Conservation (phyloP, 2,329 filamentous ascomycete genomes). For the Leptographium wingfieldii region DNA sequence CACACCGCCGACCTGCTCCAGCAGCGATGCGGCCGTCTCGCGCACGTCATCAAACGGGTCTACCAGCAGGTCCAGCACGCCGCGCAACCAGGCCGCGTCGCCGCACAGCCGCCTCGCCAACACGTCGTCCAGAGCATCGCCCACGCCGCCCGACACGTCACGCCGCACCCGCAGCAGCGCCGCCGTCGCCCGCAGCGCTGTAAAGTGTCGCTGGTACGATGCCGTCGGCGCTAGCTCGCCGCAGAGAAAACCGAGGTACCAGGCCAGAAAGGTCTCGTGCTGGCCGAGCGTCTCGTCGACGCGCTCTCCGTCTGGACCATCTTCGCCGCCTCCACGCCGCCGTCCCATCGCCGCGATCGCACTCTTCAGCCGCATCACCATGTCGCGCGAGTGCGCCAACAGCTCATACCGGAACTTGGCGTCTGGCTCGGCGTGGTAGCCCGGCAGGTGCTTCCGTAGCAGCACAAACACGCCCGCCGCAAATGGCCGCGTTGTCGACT, state of each 20-base stretch:
- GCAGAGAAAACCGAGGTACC: constrained; percentile 62
- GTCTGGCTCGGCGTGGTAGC: constrained; percentile 73
- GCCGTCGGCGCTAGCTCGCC: constrained; percentile 65
- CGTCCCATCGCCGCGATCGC: constrained; percentile 45
- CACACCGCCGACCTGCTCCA: constrained; percentile 32
- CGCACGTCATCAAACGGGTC: constrained; percentile 92
- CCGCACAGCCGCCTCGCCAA: constrained; percentile 18
- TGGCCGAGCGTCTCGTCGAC: constrained; percentile 22
- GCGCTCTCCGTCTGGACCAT: not conserved
- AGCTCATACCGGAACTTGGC: constrained; percentile 77
- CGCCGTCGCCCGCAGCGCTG: constrained; percentile 57
- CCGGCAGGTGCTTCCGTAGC: constrained; percentile 51
- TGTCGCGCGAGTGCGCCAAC: constrained; percentile 58
- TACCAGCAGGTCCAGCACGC: constrained; percentile 66
- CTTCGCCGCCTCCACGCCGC: constrained; percentile 10
- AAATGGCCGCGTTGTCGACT: constrained; percentile 62
- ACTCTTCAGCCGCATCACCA: constrained; percentile 63
- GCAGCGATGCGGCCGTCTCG: constrained; percentile 36
- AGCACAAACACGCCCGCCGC: constrained; percentile 47
- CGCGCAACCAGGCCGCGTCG: constrained; percentile 41
- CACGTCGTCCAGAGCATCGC: constrained; percentile 15
- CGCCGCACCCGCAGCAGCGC: constrained; percentile 57
- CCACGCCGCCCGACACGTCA: constrained; percentile 28
- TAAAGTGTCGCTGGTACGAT: constrained; percentile 83
- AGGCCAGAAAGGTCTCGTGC: constrained; percentile 54